Percentiles rank a stretch among this genome's conserved stretches.
phyloP scores from a whole-genome alignment of 805 yeast species.

The Yamadazyma akitaensis region DNA sequence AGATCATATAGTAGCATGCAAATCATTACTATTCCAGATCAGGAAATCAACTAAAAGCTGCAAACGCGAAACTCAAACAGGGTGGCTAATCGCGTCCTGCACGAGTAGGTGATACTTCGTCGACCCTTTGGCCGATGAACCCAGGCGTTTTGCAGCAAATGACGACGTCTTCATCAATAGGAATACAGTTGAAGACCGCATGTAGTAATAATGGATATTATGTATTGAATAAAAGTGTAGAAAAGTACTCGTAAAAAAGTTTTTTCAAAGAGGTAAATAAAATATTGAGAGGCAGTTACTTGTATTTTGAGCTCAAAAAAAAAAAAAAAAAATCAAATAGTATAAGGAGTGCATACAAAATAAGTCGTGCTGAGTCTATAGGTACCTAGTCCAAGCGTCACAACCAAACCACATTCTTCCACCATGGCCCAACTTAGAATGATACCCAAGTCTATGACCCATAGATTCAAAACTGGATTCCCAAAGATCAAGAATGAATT shows the following conservation, averaged over 20 bases:
- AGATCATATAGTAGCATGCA: not conserved
- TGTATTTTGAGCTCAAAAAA: not conserved
- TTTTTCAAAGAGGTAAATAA: too few relatives aligned
- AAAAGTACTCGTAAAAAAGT: too few relatives aligned
- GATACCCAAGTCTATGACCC: conserved; percentile 1
- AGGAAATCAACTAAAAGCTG: not conserved
- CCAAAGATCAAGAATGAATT: not conserved
- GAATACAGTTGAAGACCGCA: too few relatives aligned
- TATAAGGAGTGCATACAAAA: not conserved
- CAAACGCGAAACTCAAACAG: not conserved
- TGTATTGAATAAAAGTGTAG: too few relatives aligned
- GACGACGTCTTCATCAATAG: too few relatives aligned
- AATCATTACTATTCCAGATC: not conserved
- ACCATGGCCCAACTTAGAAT: not conserved
- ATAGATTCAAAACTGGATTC: not conserved
- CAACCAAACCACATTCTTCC: not conserved
- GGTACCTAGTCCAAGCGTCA: not conserved
- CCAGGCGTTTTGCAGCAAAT: too few relatives aligned
- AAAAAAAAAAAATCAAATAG: not conserved
- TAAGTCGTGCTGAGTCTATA: not conserved
- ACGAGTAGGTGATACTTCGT: too few relatives aligned
- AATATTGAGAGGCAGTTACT: not conserved
- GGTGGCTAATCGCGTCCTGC: not conserved
- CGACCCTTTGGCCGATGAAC: too few relatives aligned
- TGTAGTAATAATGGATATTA: too few relatives aligned